A percentile compares a stretch with the other conserved stretches of the same genome.
phyloP scores from a whole-genome alignment of 2,329 filamentous ascomycete genomes.

The Pseudocercospora cruenta region DNA sequence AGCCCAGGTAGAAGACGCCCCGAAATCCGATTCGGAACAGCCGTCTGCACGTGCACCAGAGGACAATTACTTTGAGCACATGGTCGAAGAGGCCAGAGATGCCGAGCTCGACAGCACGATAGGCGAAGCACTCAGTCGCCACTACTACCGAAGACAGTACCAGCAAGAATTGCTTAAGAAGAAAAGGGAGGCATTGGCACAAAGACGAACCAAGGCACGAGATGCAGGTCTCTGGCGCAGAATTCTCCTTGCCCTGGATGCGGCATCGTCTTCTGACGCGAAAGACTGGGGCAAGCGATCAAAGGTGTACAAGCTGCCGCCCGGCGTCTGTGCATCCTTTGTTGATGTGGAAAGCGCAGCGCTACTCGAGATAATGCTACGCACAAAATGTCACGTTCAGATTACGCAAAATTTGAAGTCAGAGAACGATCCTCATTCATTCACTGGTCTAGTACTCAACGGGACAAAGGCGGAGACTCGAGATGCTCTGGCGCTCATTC shows the following conservation, averaged over 20 bases:
- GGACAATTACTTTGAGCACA: background rate
- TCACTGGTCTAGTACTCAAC: conserved; percentile 28
- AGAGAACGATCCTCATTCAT: conserved; percentile 11
- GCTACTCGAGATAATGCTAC: conserved; percentile 37
- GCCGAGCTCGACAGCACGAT: background rate
- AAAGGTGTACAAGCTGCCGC: conserved; percentile 31
- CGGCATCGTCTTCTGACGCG: conserved; percentile 16
- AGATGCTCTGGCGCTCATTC: conserved; percentile 24
- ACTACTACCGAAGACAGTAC: conserved; percentile 6
- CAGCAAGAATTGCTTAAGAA: background rate
- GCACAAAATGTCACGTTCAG: conserved; percentile 37
- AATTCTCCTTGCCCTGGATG: conserved; percentile 23
- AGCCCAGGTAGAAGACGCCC: background rate
- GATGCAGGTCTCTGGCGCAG: conserved; percentile 22
- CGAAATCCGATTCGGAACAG: background rate
- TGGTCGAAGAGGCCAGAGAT: background rate
- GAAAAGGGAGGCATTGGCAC: background rate
- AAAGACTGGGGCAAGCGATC: conserved; percentile 23
- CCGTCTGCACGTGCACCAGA: background rate
- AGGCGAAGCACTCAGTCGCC: too few relatives aligned
- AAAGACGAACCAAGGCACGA: conserved; percentile 14
- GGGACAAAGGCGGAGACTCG: conserved; percentile 28
- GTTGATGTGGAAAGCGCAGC: conserved; percentile 21
- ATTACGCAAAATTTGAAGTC: conserved; percentile 5
- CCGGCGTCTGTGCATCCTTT: conserved; percentile 26